Evolutionary conservation across 2,329 filamentous ascomycete species (phyloP).

Genomic region (Ophiocordyceps unilateralis): DNA sequence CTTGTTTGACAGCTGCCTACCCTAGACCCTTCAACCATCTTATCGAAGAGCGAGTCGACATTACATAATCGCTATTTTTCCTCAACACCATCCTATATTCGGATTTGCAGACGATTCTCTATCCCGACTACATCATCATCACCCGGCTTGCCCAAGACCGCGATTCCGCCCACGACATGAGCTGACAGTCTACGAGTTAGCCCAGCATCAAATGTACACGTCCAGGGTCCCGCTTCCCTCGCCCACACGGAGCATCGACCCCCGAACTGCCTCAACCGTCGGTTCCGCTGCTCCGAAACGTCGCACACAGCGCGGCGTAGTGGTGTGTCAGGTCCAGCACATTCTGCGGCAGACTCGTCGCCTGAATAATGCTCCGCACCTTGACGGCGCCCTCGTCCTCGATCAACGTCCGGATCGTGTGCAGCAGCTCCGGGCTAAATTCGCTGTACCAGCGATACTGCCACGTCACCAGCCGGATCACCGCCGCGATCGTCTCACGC

Average conservation of each 20-base stretch:
- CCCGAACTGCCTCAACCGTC: slow-evolving; percentile 40
- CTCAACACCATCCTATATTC: too few species aligned
- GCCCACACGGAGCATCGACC: background rate
- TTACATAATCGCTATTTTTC: too few species aligned
- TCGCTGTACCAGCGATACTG: slow-evolving; percentile 99
- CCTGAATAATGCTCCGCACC: slow-evolving; percentile 90
- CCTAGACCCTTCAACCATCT: too few species aligned
- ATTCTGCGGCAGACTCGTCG: slow-evolving; percentile 80
- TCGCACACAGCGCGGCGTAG: slow-evolving; percentile 85
- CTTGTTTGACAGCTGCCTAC: too few species aligned
- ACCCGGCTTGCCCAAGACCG: too few species aligned
- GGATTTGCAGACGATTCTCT: too few species aligned
- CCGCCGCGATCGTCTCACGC: slow-evolving; percentile 62
- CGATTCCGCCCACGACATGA: too few species aligned
- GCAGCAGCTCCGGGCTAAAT: slow-evolving; percentile 84
- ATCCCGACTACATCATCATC: too few species aligned
- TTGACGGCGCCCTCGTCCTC: slow-evolving; percentile 97
- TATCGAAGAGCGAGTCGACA: too few species aligned
- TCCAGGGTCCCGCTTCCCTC: too few species aligned
- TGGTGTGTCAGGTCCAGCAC: slow-evolving; percentile 91
- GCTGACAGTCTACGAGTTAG: too few species aligned
- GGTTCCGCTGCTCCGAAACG: slow-evolving; percentile 85
- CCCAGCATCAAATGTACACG: too few species aligned
- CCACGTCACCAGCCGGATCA: slow-evolving; percentile 89
- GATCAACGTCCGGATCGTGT: slow-evolving; percentile 77